Base-by-base conservation (phyloP, 176 grass and related monocot genomes). In the Triticum turgidum region DNA sequence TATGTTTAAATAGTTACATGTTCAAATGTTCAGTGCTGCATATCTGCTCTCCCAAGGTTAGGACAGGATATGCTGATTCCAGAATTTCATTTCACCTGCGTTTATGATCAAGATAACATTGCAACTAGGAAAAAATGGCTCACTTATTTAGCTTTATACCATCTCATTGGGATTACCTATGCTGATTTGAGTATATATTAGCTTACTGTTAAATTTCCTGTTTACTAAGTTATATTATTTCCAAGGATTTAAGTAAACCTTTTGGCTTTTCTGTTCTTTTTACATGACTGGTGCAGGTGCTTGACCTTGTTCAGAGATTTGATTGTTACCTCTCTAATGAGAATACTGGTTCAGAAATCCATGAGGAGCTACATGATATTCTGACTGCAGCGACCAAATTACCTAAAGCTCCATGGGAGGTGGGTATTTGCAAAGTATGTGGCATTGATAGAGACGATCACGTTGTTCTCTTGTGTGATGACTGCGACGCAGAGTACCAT, bases 131-230 rank as follows among this genome's bases (percentile, higher is more conserved):
- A 47, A 82, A 69, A 37, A 37, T 0, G 10, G 18, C 5, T 27
- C 27, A 11, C 12, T 5, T 7, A 47, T 47, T 65, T 76, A 59
- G 34, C 22, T 42, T 33, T 84, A 61, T 76, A 11, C 13, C 22
- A 65, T 33, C 39, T 84, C 17, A 65, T 22, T 35, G 39, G 10
- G 59, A 63, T 75, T 51, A 22, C 21, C 34, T 27, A 34, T 75
- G 58, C 61, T 84, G 82, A 76, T 74, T 84, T 76, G 62, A 44
- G 41, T 3, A 44, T 44, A 44, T 44, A 11, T 44, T 65, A 77
- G 72, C 83, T 85, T 15, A 45, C 15, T 74, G 20, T 79, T 25
- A 90, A 79, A 4, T 79, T 86, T 34, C 49, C 11, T 47, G 22
- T 80, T 25, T 73, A 61, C 58, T 59, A 84, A 73, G 56, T 66